Evolutionary conservation across 208 protist species (phyloP).

Genomic region (Leishmania arabica): DNA sequence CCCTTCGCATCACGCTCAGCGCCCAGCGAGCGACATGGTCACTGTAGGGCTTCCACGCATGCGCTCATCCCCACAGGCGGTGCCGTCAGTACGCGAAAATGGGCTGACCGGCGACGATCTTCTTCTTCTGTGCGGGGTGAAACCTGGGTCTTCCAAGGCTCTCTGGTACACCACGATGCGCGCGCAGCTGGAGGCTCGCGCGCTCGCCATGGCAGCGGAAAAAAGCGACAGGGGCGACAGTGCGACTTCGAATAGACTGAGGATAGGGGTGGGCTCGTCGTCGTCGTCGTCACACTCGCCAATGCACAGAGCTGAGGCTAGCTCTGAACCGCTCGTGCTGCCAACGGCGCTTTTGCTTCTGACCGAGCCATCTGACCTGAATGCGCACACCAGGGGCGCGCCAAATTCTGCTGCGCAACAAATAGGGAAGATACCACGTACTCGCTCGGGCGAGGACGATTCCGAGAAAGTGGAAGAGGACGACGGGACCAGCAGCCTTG

Average conservation of each 20-base stretch:
- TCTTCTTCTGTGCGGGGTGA: slow-evolving; percentile 59
- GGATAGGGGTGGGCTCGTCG: background rate
- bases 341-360: slow-evolving; percentile 1
- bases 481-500: background rate
- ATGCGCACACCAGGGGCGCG: background rate
- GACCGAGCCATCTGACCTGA: background rate
- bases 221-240: background rate
- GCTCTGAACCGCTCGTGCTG: slow-evolving; percentile 1
- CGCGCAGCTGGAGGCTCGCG: slow-evolving; percentile 22
- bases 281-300: background rate
- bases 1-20: background rate
- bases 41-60: background rate
- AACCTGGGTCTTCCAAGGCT: slow-evolving; percentile 45
- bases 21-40: background rate
- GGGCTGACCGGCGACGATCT: slow-evolving; percentile 49
- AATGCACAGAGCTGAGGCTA: background rate
- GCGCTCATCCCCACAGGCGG: background rate
- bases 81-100: background rate
- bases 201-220: background rate
- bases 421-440: background rate
- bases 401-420: background rate
- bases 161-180: slow-evolving; percentile 44
- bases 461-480: background rate
- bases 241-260: background rate
- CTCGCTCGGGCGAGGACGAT: background rate